Percentiles rank a stretch among this genome's conserved stretches.
phyloP scores from a whole-genome alignment of 2,329 filamentous ascomycete species.

The Verticillium isaacii region DNA sequence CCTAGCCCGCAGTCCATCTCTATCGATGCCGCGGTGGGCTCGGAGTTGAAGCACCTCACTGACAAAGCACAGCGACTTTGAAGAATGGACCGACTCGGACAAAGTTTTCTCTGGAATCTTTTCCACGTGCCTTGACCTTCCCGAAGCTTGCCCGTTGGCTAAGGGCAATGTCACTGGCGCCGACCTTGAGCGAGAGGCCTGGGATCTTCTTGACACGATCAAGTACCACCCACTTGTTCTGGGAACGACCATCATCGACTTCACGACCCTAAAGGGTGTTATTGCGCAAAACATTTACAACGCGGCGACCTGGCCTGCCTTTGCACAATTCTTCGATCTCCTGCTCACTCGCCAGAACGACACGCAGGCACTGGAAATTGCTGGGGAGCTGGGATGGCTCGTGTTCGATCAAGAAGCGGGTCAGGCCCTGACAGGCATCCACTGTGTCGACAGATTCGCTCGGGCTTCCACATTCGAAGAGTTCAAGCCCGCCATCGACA shows the following conservation, averaged over 20 bases:
- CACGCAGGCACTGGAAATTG: background rate
- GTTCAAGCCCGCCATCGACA: conserved; percentile 18
- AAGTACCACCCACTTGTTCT: conserved; percentile 17
- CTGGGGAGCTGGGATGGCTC: background rate
- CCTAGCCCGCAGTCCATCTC: too few species aligned
- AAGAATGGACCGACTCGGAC: conserved; percentile 19
- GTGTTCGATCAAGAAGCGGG: background rate
- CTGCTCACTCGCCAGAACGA: background rate
- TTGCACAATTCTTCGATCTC: conserved; percentile 3
- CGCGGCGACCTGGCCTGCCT: conserved; percentile 17
- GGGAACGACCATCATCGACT: conserved; percentile 17
- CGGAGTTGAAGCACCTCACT: background rate
- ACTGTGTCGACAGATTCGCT: conserved; percentile 27
- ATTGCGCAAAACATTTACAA: background rate
- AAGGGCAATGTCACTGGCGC: conserved; percentile 10
- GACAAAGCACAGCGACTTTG: conserved; percentile 15
- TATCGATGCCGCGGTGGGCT: background rate
- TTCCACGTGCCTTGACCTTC: conserved; percentile 16
- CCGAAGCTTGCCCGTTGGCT: conserved; percentile 17
- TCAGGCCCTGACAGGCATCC: conserved; percentile 17
- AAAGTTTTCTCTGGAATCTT: conserved; percentile 20
- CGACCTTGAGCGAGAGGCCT: conserved; percentile 18
- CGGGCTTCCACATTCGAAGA: conserved; percentile 21
- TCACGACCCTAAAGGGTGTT: conserved; percentile 12
- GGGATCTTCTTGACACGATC: conserved; percentile 16